A percentile compares a stretch with the other conserved stretches of the same genome.
These are phyloP conservation scores for Cyclostephanos invisitatus DNA, from an alignment of 108 stramenopile species.

Conservation along the genomic window DNA sequence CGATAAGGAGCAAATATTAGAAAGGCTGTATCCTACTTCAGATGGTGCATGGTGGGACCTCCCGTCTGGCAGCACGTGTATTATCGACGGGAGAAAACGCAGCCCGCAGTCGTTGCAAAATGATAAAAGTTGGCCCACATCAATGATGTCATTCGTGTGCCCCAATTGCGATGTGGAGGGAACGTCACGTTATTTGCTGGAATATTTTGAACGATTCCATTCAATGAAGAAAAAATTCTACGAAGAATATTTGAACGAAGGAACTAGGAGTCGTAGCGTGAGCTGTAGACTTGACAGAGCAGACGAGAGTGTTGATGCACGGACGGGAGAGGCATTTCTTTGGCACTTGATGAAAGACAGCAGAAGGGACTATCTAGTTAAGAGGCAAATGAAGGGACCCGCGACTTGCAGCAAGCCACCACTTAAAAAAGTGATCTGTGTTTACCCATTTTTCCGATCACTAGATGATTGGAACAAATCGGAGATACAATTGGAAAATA, in stretches of 20 bases:
- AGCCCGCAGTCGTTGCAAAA: slow-evolving; percentile 10
- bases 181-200: slow-evolving; percentile 39
- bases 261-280: background rate
- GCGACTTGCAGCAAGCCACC: background rate
- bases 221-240: slow-evolving; percentile 42
- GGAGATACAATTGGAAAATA: slow-evolving; percentile 26
- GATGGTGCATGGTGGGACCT: slow-evolving; percentile 7
- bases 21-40: slow-evolving; percentile 3
- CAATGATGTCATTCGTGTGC: slow-evolving; percentile 35
- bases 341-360: slow-evolving; percentile 24
- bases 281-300: slow-evolving; percentile 13
- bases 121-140: slow-evolving; percentile 27
- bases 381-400: background rate
- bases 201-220: slow-evolving; percentile 49
- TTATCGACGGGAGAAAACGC: slow-evolving; percentile 4
- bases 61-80: background rate
- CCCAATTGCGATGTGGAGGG: slow-evolving; percentile 50
- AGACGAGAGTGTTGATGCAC: slow-evolving; percentile 40
- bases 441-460: background rate
- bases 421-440: background rate
- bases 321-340: slow-evolving; percentile 34
- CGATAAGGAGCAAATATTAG: background rate
- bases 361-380: slow-evolving; percentile 16
- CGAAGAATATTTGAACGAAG: slow-evolving; percentile 11
- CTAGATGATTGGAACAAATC: slow-evolving; percentile 15